A percentile compares a stretch with the other conserved stretches of the same genome.
Evolutionary conservation across 768 basidiomycete species (phyloP).

Genomic region (Auricularia heimuer): DNA sequence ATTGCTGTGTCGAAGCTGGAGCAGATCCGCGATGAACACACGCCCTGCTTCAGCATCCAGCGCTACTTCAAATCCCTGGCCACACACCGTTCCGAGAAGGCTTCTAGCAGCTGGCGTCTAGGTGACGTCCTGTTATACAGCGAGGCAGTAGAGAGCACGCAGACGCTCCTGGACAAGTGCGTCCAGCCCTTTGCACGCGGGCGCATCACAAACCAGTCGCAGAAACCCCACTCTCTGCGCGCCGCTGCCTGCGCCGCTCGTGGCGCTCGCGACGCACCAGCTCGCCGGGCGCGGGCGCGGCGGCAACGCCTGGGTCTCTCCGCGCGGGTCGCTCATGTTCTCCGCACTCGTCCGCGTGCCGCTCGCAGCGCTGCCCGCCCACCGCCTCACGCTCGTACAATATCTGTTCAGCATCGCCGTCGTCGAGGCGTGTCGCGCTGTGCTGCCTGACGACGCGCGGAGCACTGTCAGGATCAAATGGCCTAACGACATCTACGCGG

Average conservation of each 20-base stretch:
- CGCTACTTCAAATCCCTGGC: conserved; percentile 48
- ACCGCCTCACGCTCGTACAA: conserved; percentile 82
- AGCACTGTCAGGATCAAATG: conserved; percentile 74
- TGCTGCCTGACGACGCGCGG: conserved; percentile 39
- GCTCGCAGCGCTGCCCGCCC: conserved; percentile 39
- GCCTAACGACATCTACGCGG: conserved; percentile 93
- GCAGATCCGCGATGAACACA: conserved; percentile 27
- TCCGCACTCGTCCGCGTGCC: conserved; percentile 62
- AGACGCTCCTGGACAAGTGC: conserved; percentile 89
- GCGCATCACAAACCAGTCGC: background rate
- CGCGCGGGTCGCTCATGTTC: conserved; percentile 78
- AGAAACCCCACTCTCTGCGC: conserved; percentile 73
- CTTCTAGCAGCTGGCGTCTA: conserved; percentile 26
- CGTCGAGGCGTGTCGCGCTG: conserved; percentile 65
- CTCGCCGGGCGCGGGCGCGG: conserved; percentile 84
- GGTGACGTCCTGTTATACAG: conserved; percentile 80
- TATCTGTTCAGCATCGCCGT: conserved; percentile 87
- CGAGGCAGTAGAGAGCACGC: conserved; percentile 87
- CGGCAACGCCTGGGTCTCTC: conserved; percentile 86
- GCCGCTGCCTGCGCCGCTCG: conserved; percentile 59
- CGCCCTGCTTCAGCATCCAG: conserved; percentile 63
- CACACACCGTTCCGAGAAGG: background rate
- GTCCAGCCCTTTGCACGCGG: conserved; percentile 17
- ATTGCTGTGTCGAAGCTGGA: background rate
- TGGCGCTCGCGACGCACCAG: conserved; percentile 83